phyloP scores from a whole-genome alignment of 257 asterid genomes.

The Schizonepeta tenuifolia region DNA sequence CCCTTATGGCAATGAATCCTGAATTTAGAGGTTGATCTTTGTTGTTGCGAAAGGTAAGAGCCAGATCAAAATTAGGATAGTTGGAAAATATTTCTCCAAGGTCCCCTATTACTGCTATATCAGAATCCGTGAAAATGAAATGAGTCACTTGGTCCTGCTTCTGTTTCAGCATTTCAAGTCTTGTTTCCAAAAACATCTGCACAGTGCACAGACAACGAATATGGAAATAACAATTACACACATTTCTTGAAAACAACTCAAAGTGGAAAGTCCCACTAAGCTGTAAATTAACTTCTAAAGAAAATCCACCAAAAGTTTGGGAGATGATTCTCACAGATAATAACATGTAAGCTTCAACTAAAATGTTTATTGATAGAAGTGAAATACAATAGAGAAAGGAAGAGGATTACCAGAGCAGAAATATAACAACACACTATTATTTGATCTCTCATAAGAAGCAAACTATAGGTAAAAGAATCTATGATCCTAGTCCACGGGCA shows the following conservation, averaged over 20 bases:
- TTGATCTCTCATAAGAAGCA: conserved; percentile 16
- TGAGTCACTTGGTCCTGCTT: conserved; percentile 56
- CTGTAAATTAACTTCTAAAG: conserved; percentile 9
- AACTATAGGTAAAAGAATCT: conserved; percentile 10
- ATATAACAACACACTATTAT: conserved; percentile 7
- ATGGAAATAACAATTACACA: conserved; percentile 24
- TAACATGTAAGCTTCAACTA: conserved; percentile 6
- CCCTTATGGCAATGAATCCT: conserved; percentile 93
- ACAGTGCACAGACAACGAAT: conserved; percentile 40
- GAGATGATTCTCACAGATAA: conserved; percentile 6
- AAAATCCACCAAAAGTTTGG: conserved; percentile 9
- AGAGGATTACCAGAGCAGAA: background rate
- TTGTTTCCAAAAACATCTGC: conserved; percentile 72
- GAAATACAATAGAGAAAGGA: background rate
- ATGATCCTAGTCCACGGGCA: conserved; percentile 2
- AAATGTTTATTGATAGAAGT: background rate
- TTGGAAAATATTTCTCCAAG: conserved; percentile 65
- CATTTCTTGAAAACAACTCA: conserved; percentile 12
- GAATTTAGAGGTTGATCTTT: conserved; percentile 93
- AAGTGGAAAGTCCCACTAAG: conserved; percentile 3
- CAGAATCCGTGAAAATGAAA: conserved; percentile 90
- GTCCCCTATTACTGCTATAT: conserved; percentile 80
- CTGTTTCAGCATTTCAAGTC: conserved; percentile 55
- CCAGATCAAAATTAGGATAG: conserved; percentile 72
- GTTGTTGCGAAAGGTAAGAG: conserved; percentile 96